Conservation (phyloP, 768 basidiomycete genomes). For the Tricholoma sp. region DNA sequence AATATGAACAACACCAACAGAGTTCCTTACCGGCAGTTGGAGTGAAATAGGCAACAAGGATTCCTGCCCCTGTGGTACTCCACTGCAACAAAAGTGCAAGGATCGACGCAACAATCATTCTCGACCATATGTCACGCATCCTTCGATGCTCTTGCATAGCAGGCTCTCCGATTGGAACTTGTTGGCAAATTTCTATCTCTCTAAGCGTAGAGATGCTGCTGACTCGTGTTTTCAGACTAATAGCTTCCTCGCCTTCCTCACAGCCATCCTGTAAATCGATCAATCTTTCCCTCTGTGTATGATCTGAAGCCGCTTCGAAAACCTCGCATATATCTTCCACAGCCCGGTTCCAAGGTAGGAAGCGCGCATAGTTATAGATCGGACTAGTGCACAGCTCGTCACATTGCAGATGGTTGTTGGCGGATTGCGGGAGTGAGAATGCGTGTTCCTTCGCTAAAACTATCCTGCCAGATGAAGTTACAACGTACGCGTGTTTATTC, state of each 20-base stretch:
- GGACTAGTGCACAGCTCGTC: conserved; percentile 21
- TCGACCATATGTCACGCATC: conserved; percentile 15
- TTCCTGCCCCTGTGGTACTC: conserved; percentile 22
- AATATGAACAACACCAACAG: neutral
- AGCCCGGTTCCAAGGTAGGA: conserved; percentile 22
- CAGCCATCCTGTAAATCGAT: conserved; percentile 13
- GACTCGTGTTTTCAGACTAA: conserved; percentile 8
- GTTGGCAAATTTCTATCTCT: conserved; percentile 14
- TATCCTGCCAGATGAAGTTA: conserved; percentile 5
- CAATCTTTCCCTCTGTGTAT: conserved; percentile 8
- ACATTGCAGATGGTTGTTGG: conserved; percentile 7
- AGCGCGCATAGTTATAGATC: conserved; percentile 26
- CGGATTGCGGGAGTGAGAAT: conserved; percentile 15
- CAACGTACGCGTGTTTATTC: conserved; percentile 24
- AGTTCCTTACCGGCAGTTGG: conserved; percentile 18
- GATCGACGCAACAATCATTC: conserved; percentile 15
- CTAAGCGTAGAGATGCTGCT: conserved; percentile 5
- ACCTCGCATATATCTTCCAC: conserved; percentile 18
- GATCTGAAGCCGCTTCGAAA: conserved; percentile 18
- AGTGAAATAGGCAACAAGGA: conserved; percentile 20
- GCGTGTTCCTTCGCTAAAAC: conserved; percentile 8
- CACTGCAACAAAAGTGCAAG: conserved; percentile 22
- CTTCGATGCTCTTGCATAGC: neutral
- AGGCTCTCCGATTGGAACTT: conserved; percentile 3
- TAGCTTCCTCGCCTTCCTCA: conserved; percentile 8